Conservation (phyloP, 2,329 filamentous ascomycete genomes). For the Penicillium sp. region DNA sequence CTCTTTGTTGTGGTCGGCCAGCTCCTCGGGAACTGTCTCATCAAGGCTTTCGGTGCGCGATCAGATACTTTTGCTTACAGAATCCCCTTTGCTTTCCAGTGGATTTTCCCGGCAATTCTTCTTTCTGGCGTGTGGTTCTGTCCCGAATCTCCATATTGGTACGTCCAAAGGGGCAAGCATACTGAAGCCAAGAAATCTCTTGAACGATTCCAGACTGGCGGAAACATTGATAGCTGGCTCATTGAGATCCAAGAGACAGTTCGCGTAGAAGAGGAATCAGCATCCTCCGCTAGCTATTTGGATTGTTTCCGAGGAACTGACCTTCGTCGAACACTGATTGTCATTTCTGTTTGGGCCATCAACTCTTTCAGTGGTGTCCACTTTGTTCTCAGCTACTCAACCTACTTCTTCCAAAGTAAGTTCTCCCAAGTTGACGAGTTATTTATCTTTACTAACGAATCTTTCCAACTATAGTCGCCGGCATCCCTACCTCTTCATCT, state of each 20-base stretch:
- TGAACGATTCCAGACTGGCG: conserved; percentile 3
- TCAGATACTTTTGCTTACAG: conserved; percentile 3
- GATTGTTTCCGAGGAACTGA: conserved; percentile 15
- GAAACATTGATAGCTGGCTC: conserved; percentile 6
- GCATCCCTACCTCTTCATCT: conserved; percentile 10
- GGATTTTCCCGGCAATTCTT: conserved; percentile 6
- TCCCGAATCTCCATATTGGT: conserved; percentile 12
- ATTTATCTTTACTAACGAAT: neutral
- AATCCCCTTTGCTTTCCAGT: conserved; percentile 11
- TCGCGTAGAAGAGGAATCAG: conserved; percentile 9
- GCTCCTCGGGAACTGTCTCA: conserved; percentile 7
- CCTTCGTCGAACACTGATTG: conserved; percentile 9
- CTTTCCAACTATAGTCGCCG: neutral
- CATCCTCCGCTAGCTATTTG: neutral
- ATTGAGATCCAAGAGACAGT: conserved; percentile 11
- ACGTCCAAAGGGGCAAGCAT: neutral
- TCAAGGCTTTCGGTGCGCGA: conserved; percentile 2
- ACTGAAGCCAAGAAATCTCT: conserved; percentile 1
- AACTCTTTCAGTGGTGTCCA: conserved; percentile 12
- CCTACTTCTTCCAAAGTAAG: conserved; percentile 12
- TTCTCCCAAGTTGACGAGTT: neutral
- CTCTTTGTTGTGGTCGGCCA: conserved; percentile 9
- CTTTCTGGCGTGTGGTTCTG: conserved; percentile 3
- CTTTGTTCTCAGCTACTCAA: conserved; percentile 11
- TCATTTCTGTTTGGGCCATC: conserved; percentile 5